Conservation (phyloP, 2,329 filamentous ascomycete species). For the Bisporella sp. region DNA sequence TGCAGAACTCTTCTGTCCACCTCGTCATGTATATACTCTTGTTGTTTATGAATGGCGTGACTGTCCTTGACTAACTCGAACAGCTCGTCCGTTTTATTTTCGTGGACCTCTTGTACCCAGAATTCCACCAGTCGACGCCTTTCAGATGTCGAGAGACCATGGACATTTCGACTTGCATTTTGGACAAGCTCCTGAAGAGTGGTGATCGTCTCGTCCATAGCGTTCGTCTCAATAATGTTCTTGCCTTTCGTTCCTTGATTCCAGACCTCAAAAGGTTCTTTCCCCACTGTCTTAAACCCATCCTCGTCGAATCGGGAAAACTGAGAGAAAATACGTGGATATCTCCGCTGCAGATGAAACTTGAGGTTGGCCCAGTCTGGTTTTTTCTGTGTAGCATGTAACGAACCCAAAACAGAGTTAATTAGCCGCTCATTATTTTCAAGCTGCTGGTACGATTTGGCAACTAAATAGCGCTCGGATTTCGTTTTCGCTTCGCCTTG, state of each 20-base stretch:
- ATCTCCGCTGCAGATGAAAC: constrained; percentile 5
- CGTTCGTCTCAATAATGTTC: constrained; percentile 26
- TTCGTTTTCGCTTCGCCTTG: constrained; percentile 11
- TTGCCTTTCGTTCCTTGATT: neutral
- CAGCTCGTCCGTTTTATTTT: constrained; percentile 6
- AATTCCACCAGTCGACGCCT: constrained; percentile 6
- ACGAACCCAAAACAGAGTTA: neutral
- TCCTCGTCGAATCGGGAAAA: constrained; percentile 15
- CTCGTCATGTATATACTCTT: constrained; percentile 10
- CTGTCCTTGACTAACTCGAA: constrained; percentile 6
- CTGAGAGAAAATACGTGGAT: constrained; percentile 13
- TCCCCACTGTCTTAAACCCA: constrained; percentile 11
- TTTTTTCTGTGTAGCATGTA: constrained; percentile 7
- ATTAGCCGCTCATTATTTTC: constrained; percentile 7
- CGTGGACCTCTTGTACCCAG: constrained; percentile 8
- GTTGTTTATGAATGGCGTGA: neutral
- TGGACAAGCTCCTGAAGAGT: constrained; percentile 2
- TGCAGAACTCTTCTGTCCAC: constrained; percentile 10
- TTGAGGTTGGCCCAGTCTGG: constrained; percentile 9
- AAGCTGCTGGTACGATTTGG: constrained; percentile 5
- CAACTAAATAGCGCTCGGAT: constrained; percentile 10
- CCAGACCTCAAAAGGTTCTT: constrained; percentile 16
- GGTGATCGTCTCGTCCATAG: neutral
- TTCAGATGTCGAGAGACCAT: constrained; percentile 2
- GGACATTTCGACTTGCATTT: constrained; percentile 3